These are phyloP conservation scores for Teratosphaeria epicoccoides DNA, from an alignment of 2,329 filamentous ascomycete genomes.

Conservation along the genomic window DNA sequence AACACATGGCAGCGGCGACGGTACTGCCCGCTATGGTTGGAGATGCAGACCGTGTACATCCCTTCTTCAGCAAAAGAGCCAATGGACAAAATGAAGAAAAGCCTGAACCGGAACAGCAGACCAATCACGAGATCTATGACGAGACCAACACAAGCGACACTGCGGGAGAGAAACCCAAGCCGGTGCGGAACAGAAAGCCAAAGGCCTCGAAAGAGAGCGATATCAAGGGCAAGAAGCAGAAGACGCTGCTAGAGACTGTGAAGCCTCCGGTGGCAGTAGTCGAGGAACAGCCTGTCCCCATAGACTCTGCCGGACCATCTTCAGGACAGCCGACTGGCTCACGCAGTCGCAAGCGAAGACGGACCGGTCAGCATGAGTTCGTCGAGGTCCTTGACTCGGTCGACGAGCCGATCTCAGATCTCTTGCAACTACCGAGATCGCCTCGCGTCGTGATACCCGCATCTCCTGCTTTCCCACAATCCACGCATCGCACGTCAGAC, in stretches of 20 bases:
- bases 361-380: slow-evolving; percentile 21
- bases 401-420: neutral
- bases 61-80: slow-evolving; percentile 18
- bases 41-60: slow-evolving; percentile 18
- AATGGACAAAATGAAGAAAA: slow-evolving; percentile 8
- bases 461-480: slow-evolving; percentile 11
- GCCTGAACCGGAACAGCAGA: neutral
- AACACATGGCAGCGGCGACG: slow-evolving; percentile 14
- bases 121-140: neutral
- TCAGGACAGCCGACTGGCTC: slow-evolving; percentile 2
- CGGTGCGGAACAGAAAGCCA: slow-evolving; percentile 8
- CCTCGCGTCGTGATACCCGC: slow-evolving; percentile 13
- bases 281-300: neutral
- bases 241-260: slow-evolving; percentile 18
- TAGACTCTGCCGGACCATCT: slow-evolving; percentile 1
- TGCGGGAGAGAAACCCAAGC: slow-evolving; percentile 5
- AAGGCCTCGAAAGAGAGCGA: slow-evolving; percentile 4
- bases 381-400: slow-evolving; percentile 7
- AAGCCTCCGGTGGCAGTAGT: slow-evolving; percentile 16
- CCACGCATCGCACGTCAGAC: neutral
- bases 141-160: neutral
- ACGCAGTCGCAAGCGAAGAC: slow-evolving; percentile 28
- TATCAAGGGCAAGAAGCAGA: slow-evolving; percentile 17
- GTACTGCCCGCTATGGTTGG: slow-evolving; percentile 17
- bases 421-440: slow-evolving; percentile 1